phyloP scores from a whole-genome alignment of 2,329 filamentous ascomycete species.

The Fusarium nelsonii region DNA sequence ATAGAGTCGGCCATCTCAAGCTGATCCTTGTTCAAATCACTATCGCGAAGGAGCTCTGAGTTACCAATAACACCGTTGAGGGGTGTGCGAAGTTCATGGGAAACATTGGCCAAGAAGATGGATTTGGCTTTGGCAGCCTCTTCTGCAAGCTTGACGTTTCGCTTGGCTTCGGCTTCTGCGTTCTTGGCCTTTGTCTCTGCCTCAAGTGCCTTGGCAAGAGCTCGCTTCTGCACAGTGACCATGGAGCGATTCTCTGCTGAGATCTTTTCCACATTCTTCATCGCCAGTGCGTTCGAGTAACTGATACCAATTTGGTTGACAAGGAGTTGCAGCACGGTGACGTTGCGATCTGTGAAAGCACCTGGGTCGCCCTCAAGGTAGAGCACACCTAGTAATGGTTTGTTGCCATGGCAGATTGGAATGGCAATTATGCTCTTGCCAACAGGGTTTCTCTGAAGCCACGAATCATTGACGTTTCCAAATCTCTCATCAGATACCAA shows the following conservation, averaged over 20 bases:
- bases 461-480: slow-evolving; percentile 77
- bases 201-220: slow-evolving; percentile 77
- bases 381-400: slow-evolving; percentile 77
- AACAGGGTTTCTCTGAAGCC: slow-evolving; percentile 74
- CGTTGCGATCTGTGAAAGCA: slow-evolving; percentile 80
- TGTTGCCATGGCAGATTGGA: slow-evolving; percentile 79
- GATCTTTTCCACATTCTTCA: slow-evolving; percentile 80
- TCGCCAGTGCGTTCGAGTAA: slow-evolving; percentile 75
- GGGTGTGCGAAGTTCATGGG: slow-evolving; percentile 83
- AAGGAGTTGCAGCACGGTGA: slow-evolving; percentile 75
- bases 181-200: slow-evolving; percentile 82
- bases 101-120: slow-evolving; percentile 84
- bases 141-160: slow-evolving; percentile 84
- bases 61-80: slow-evolving; percentile 92
- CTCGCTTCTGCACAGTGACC: slow-evolving; percentile 80
- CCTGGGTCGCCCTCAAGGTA: slow-evolving; percentile 82
- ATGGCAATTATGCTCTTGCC: slow-evolving; percentile 84
- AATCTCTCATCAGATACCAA: slow-evolving; percentile 81
- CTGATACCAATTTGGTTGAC: slow-evolving; percentile 84
- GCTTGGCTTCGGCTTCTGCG: slow-evolving; percentile 80
- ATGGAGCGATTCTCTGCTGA: slow-evolving; percentile 83
- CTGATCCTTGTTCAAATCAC: slow-evolving; percentile 79
- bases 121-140: slow-evolving; percentile 87
- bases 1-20: slow-evolving; percentile 90
- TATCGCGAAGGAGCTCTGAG: slow-evolving; percentile 84